A percentile compares a stretch with the other conserved stretches of the same genome.
These are phyloP conservation scores for Capsicum rhomboideum DNA, from an alignment of 257 asterid species.

Conservation along the genomic window DNA sequence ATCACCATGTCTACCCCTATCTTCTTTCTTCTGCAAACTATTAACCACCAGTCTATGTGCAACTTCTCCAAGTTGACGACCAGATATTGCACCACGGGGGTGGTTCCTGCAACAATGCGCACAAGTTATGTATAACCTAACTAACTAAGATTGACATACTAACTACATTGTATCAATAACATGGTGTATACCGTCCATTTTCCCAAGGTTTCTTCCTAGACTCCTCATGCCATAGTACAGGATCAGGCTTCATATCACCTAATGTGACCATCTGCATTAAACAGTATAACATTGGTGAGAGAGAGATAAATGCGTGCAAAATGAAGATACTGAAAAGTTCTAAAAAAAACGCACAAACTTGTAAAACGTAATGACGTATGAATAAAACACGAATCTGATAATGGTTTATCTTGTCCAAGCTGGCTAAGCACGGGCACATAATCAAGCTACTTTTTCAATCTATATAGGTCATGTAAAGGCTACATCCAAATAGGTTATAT, in stretches of 20 bases:
- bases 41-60: conserved; percentile 81
- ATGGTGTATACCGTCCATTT: conserved; percentile 45
- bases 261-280: conserved; percentile 50
- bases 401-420: neutral
- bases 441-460: neutral
- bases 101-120: conserved; percentile 21
- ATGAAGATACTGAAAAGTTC: neutral
- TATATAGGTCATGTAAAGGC: neutral
- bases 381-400: neutral
- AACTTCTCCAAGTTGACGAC: conserved; percentile 84
- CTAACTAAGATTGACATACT: neutral
- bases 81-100: conserved; percentile 49
- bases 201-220: conserved; percentile 71
- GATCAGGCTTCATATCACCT: conserved; percentile 79
- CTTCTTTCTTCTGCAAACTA: conserved; percentile 35
- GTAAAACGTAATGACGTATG: neutral
- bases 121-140: neutral
- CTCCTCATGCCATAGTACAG: conserved; percentile 94
- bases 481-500: neutral
- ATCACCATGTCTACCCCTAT: conserved; percentile 22
- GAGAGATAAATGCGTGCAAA: neutral
- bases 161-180: neutral
- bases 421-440: neutral
- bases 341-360: neutral
- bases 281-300: neutral